Percentiles rank a stretch among this genome's conserved stretches.
Evolutionary conservation across 495 filamentous ascomycete genomes (phyloP).

Genomic region (Aspergillus homomorphus): DNA sequence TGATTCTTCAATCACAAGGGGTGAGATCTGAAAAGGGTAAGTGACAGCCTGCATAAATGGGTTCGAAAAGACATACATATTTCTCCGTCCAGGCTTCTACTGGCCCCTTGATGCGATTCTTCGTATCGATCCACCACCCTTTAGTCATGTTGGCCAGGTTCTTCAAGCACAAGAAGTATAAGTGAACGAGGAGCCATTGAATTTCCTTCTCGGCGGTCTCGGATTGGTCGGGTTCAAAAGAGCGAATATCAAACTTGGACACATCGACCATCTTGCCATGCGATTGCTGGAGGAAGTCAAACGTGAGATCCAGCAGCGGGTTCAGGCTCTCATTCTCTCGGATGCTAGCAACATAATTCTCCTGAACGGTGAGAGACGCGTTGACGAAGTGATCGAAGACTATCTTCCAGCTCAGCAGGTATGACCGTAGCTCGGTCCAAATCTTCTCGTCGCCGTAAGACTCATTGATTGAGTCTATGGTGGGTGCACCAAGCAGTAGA

Average conservation of each 20-base stretch:
- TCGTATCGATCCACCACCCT: slow-evolving; percentile 78
- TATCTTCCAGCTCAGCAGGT: slow-evolving; percentile 88
- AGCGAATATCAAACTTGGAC: slow-evolving; percentile 63
- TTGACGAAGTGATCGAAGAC: slow-evolving; percentile 83
- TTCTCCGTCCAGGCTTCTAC: slow-evolving; percentile 80
- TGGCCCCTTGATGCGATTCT: slow-evolving; percentile 69
- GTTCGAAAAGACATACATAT: slow-evolving; percentile 38
- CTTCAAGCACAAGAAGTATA: slow-evolving; percentile 78
- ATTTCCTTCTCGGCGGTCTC: slow-evolving; percentile 64
- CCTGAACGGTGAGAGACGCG: slow-evolving; percentile 74
- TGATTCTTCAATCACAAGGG: slow-evolving; percentile 68
- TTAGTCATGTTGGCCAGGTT: slow-evolving; percentile 75
- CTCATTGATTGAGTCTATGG: slow-evolving; percentile 48
- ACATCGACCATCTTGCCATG: slow-evolving; percentile 66
- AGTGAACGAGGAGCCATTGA: slow-evolving; percentile 77
- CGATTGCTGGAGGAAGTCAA: slow-evolving; percentile 75
- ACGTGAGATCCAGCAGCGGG: slow-evolving; percentile 71
- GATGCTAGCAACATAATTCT: slow-evolving; percentile 71
- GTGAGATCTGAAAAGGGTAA: slow-evolving; percentile 59
- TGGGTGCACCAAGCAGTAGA: slow-evolving; percentile 54
- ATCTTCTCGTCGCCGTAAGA: slow-evolving; percentile 36
- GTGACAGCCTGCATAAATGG: not conserved
- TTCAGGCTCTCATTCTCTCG: slow-evolving; percentile 67
- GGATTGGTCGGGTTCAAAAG: slow-evolving; percentile 58
- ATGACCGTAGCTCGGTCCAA: slow-evolving; percentile 57